Conservation (phyloP, 1,139 yeast genomes). For the Yamadazyma pseudoaaseri region DNA sequence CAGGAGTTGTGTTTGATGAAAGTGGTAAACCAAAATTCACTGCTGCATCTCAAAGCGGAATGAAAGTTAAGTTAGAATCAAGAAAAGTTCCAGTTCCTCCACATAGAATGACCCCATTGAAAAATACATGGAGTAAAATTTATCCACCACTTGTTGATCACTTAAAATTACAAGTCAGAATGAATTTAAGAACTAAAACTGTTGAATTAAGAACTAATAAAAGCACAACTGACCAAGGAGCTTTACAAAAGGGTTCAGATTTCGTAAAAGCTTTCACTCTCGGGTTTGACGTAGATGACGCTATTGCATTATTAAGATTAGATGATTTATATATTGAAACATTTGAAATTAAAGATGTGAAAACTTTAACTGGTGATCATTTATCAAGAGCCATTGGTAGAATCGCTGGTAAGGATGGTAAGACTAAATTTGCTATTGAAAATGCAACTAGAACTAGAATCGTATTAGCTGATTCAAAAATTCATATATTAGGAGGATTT, state of each 20-base stretch:
- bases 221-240: slow-evolving; percentile 85
- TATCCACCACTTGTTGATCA: slow-evolving; percentile 96
- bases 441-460: slow-evolving; percentile 98
- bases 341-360: slow-evolving; percentile 94
- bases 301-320: slow-evolving; percentile 87
- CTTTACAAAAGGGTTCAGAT: slow-evolving; percentile 96
- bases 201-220: slow-evolving; percentile 84
- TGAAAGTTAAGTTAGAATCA: slow-evolving; percentile 74
- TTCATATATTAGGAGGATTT: slow-evolving; percentile 95
- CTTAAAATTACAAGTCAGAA: slow-evolving; percentile 89
- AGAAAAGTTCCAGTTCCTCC: slow-evolving; percentile 95
- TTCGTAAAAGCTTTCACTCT: slow-evolving; percentile 91
- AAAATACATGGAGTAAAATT: slow-evolving; percentile 86
- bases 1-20: slow-evolving; percentile 73
- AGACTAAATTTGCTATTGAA: slow-evolving; percentile 96
- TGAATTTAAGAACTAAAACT: slow-evolving; percentile 83
- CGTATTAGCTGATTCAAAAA: slow-evolving; percentile 93
- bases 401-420: slow-evolving; percentile 99
- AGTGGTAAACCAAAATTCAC: slow-evolving; percentile 88
- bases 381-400: slow-evolving; percentile 98
- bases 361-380: slow-evolving; percentile 93
- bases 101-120: slow-evolving; percentile 91
- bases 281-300: slow-evolving; percentile 96
- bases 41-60: slow-evolving; percentile 65
- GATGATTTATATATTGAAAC: slow-evolving; percentile 97